Evolutionary conservation across 345 rosid genomes (phyloP).

Genomic region (Linum usitatissimum): DNA sequence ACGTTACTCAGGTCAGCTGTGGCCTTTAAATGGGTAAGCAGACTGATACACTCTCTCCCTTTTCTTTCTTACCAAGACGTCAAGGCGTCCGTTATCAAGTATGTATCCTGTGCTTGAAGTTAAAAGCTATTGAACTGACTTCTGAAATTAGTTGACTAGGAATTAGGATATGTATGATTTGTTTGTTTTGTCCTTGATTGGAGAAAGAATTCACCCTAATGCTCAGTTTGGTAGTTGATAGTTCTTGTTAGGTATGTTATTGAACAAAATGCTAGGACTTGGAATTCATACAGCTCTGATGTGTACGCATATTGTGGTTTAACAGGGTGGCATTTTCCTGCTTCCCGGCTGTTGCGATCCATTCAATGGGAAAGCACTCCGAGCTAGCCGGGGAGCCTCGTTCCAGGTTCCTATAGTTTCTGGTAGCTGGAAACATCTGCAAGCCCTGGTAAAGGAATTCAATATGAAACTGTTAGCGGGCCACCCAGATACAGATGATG

Average conservation of each 20-base stretch:
- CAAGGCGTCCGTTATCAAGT: too few relatives aligned
- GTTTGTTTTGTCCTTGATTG: too few relatives aligned
- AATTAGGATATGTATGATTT: too few relatives aligned
- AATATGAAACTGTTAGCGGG: slow-evolving; percentile 77
- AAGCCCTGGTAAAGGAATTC: slow-evolving; percentile 37
- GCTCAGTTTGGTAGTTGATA: too few relatives aligned
- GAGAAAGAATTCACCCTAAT: too few relatives aligned
- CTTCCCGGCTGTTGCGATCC: slow-evolving; percentile 98
- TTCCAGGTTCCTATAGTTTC: slow-evolving; percentile 76
- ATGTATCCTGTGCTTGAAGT: too few relatives aligned
- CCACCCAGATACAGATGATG: slow-evolving; percentile 46
- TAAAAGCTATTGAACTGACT: too few relatives aligned
- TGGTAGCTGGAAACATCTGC: slow-evolving; percentile 65
- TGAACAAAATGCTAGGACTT: too few relatives aligned
- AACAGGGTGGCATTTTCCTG: slow-evolving; percentile 78
- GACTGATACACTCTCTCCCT: neutral
- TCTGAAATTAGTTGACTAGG: too few relatives aligned
- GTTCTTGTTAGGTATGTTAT: too few relatives aligned
- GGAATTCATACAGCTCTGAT: neutral
- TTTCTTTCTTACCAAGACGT: neutral
- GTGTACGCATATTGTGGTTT: neutral
- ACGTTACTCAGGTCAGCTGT: slow-evolving; percentile 77
- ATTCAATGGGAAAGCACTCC: slow-evolving; percentile 69
- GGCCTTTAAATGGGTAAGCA: slow-evolving; percentile 83
- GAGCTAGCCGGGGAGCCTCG: slow-evolving; percentile 90